Conservation (phyloP, 768 basidiomycete genomes). For the Royoungia palumana region DNA sequence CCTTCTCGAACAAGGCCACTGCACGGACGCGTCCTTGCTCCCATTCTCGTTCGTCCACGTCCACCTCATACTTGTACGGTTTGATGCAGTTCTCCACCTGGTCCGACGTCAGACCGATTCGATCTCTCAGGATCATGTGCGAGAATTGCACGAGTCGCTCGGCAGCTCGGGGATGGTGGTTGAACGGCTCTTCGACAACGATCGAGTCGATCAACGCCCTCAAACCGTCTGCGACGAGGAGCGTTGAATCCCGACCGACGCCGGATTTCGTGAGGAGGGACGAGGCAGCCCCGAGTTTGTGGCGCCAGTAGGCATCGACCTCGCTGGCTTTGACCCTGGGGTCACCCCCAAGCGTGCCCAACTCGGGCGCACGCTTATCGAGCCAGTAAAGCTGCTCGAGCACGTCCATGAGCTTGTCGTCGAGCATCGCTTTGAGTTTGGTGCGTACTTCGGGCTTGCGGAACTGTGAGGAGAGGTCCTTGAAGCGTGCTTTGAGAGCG, state of each 20-base stretch:
- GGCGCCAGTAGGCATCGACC: slow-evolving; percentile 89
- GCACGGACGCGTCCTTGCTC: slow-evolving; percentile 74
- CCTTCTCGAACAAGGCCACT: slow-evolving; percentile 78
- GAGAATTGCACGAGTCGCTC: slow-evolving; percentile 91
- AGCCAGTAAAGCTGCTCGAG: slow-evolving; percentile 97
- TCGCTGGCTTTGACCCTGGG: slow-evolving; percentile 67
- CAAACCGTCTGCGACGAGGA: slow-evolving; percentile 91
- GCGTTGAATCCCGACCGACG: slow-evolving; percentile 89
- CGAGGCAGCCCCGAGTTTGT: slow-evolving; percentile 93
- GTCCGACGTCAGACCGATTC: slow-evolving; percentile 92
- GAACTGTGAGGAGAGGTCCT: slow-evolving; percentile 80
- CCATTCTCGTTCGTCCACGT: slow-evolving; percentile 93
- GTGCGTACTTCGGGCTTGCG: slow-evolving; percentile 83
- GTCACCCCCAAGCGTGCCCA: slow-evolving; percentile 67
- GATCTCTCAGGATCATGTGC: slow-evolving; percentile 88
- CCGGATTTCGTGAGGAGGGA: slow-evolving; percentile 94
- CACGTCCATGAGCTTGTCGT: slow-evolving; percentile 96
- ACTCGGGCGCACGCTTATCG: slow-evolving; percentile 79
- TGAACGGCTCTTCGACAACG: slow-evolving; percentile 86
- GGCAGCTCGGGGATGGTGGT: slow-evolving; percentile 81
- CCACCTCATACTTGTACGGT: slow-evolving; percentile 97
- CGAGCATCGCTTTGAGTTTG: slow-evolving; percentile 89
- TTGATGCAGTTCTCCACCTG: slow-evolving; percentile 99
- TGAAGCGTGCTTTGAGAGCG: slow-evolving; percentile 84
- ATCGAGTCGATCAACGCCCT: slow-evolving; percentile 89